Evolutionary conservation across 192 early-diverging fungal species (phyloP), one percentile per base, ranked within the genome.

Genomic region (Podila horticola): DNA sequence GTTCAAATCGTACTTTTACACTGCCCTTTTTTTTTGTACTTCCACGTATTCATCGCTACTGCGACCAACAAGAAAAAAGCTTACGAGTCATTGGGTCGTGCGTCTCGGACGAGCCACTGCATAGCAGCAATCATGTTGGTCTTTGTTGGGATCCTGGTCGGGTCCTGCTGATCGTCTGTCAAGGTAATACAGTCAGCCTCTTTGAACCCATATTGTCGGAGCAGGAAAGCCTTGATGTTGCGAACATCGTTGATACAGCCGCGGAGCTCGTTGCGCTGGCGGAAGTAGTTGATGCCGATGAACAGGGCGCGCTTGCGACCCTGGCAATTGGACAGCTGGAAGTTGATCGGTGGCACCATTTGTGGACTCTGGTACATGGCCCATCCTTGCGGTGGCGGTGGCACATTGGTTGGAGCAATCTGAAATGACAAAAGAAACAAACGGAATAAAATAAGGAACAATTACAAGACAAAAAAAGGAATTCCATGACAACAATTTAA

Each of bases 271-370:
- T 86, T 85, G 66, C 83, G 82, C 58, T 88, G 84, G 29, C 88
- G 86, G 58, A 87, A 84, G 84, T 98, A 98, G 79, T 98, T 98
- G 84, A 97, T 95, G 26, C 97, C 97, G 68, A 98, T 92, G 49
- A 98, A 87, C 26, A 98, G 84, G 11, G 95, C 96, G 22, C 91
- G 88, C 83, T 94, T 93, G 57, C 91, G 87, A 22, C 93, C 93
- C 29, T 73, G 72, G 79, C 89, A 90, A 41, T 85, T 88, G 17
- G 87, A 88, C 0, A 90, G 69, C 57, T 87, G 83, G 57, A 86
- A 88, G 24, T 83, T 71, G 45, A 62, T 17, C 1, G 83, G 75
- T 8, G 84, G 79, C n/a, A 74, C 38, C 29, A 62, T 22, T 28
- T 76, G 62, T 49, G 84, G 66, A 28, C 70, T 76, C 45, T 81